phyloP scores from a whole-genome alignment of 441 rosid species.

The Pelargonium fulgidum region DNA sequence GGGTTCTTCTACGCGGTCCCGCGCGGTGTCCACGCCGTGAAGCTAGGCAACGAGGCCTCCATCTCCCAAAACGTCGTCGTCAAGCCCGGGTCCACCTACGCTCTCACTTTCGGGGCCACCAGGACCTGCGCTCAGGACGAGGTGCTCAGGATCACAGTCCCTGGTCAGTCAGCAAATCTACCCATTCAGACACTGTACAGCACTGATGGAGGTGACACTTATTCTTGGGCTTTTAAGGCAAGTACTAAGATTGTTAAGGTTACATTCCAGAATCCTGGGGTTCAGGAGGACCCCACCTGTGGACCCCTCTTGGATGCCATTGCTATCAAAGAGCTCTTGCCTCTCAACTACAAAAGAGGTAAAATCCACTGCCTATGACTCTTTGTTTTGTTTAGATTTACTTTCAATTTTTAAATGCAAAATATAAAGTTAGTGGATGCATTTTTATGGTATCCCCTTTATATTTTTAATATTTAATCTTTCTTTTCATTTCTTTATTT shows the following conservation, averaged over 20 bases:
- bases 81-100: slow-evolving; percentile 33
- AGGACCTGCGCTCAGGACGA: slow-evolving; percentile 61
- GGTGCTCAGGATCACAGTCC: slow-evolving; percentile 37
- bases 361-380: neutral
- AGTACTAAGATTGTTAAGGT: slow-evolving; percentile 33
- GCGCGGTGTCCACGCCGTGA: slow-evolving; percentile 48
- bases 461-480: no score
- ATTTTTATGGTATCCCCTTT: no score
- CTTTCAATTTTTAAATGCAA: neutral
- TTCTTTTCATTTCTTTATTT: no score
- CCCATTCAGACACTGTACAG: slow-evolving; percentile 51
- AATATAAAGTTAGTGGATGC: no score
- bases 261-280: slow-evolving; percentile 51
- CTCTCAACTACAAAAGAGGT: slow-evolving; percentile 36
- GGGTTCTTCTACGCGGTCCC: slow-evolving; percentile 46
- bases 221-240: slow-evolving; percentile 53
- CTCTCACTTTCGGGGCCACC: slow-evolving; percentile 52
- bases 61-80: slow-evolving; percentile 40
- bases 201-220: slow-evolving; percentile 52
- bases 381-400: neutral
- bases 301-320: slow-evolving; percentile 58
- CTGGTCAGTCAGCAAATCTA: slow-evolving; percentile 37
- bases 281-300: slow-evolving; percentile 56
- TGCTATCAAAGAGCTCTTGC: slow-evolving; percentile 49
- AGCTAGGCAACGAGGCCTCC: slow-evolving; percentile 56